These are phyloP conservation scores for Lonicera japonica DNA, from an alignment of 129 eudicot genomes.

Conservation along the genomic window DNA sequence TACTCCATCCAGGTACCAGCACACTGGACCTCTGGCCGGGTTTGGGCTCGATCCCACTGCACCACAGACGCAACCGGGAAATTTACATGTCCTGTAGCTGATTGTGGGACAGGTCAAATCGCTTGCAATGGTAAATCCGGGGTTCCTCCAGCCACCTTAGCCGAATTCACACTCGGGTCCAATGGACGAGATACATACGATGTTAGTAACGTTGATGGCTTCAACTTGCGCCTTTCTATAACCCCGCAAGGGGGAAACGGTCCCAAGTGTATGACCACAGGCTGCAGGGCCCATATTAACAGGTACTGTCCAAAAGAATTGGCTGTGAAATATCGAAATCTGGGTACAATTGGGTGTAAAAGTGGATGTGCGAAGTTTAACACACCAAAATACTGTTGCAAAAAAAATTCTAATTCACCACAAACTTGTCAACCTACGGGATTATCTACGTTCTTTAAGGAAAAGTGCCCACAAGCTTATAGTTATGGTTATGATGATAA, in stretches of 20 bases:
- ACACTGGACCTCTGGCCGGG: no score
- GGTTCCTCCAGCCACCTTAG: no score
- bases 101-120: no score
- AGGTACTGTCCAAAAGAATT: slow-evolving; percentile 22
- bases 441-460: slow-evolving; percentile 22
- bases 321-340: background rate
- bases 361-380: slow-evolving; percentile 28
- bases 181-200: no score
- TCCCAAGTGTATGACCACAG: background rate
- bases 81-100: no score
- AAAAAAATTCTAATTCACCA: slow-evolving; percentile 10
- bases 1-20: no score
- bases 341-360: slow-evolving; percentile 19
- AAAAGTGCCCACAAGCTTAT: slow-evolving; percentile 30
- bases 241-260: slow-evolving; percentile 1
- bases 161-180: no score
- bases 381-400: slow-evolving; percentile 29
- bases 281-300: slow-evolving; percentile 23
- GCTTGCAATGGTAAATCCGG: no score
- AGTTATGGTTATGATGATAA: slow-evolving; percentile 33
- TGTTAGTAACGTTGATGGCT: slow-evolving; percentile 34
- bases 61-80: no score
- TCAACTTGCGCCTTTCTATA: slow-evolving; percentile 14
- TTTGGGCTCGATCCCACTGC: no score
- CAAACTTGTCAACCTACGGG: slow-evolving; percentile 17